phyloP scores from a whole-genome alignment of 768 basidiomycete genomes.

The Mycena leptocephala region DNA sequence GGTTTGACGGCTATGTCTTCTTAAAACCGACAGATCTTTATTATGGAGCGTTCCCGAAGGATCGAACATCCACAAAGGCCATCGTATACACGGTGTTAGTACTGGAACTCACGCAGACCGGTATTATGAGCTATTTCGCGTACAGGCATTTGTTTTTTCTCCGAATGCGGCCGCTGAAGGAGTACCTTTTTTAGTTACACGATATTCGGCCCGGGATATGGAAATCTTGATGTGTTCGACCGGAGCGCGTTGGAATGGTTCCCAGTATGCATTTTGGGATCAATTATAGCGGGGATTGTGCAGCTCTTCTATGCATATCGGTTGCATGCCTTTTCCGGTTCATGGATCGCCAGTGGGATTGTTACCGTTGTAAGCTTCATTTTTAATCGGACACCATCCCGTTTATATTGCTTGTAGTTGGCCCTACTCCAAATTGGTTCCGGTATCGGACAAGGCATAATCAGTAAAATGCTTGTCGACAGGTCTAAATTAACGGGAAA shows the following conservation, averaged over 20 bases:
- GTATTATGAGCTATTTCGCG: conserved; percentile 28
- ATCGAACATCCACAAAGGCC: conserved; percentile 36
- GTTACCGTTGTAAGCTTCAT: conserved; percentile 43
- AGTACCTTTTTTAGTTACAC: conserved; percentile 24
- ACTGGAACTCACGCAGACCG: conserved; percentile 17
- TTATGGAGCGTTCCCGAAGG: conserved; percentile 49
- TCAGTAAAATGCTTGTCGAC: conserved; percentile 12
- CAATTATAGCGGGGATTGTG: conserved; percentile 42
- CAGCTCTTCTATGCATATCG: conserved; percentile 51
- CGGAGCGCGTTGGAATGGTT: conserved; percentile 41
- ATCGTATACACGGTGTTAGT: conserved; percentile 22
- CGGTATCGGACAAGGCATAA: conserved; percentile 24
- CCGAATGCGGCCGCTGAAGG: background rate
- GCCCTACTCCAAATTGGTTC: conserved; percentile 18
- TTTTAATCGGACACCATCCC: conserved; percentile 1
- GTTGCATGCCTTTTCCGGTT: conserved; percentile 43
- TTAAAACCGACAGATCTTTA: conserved; percentile 47
- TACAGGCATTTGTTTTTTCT: background rate
- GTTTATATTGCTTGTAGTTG: conserved; percentile 21
- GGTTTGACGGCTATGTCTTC: background rate
- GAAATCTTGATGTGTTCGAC: conserved; percentile 17
- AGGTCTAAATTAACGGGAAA: conserved; percentile 11
- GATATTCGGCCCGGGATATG: conserved; percentile 30
- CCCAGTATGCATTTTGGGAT: conserved; percentile 15
- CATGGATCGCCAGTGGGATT: conserved; percentile 36